Conservation (phyloP, 495 filamentous ascomycete species). For the Cenococcum geophilum region DNA sequence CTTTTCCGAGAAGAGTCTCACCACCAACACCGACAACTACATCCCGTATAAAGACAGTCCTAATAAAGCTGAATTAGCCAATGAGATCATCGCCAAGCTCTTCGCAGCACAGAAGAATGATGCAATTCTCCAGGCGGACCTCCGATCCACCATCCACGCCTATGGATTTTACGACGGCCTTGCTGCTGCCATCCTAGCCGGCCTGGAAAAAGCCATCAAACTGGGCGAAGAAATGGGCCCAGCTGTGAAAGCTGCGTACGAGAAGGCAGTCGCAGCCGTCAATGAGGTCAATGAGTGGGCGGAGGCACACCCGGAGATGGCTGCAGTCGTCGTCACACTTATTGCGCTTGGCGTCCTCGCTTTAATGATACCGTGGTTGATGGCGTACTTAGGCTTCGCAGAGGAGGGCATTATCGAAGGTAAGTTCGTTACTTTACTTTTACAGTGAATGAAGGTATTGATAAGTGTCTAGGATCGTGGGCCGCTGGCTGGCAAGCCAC, state of each 20-base stretch:
- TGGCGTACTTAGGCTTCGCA: conserved; percentile 12
- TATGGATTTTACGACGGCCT: conserved; percentile 11
- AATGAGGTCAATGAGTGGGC: conserved; percentile 9
- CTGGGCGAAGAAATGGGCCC: conserved; percentile 7
- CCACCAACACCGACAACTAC: conserved; percentile 2
- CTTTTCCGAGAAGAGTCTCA: neutral
- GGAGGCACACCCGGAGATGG: conserved; percentile 12
- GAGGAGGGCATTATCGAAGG: conserved; percentile 14
- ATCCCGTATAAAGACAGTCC: conserved; percentile 5
- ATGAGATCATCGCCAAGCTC: conserved; percentile 9
- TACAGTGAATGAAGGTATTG: neutral
- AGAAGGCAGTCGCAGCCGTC: conserved; percentile 6
- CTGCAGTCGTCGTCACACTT: conserved; percentile 8
- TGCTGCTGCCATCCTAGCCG: conserved; percentile 10
- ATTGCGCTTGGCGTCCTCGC: conserved; percentile 8
- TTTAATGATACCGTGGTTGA: conserved; percentile 11
- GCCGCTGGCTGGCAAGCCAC: conserved; percentile 9
- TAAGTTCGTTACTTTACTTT: conserved; percentile 1
- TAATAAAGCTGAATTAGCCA: conserved; percentile 9
- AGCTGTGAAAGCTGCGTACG: conserved; percentile 9
- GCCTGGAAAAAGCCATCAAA: conserved; percentile 7
- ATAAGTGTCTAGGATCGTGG: conserved; percentile 10
- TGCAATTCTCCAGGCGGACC: conserved; percentile 5
- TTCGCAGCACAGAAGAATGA: conserved; percentile 14
- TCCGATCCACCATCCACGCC: conserved; percentile 7